Base-by-base conservation (phyloP, 2,329 filamentous ascomycete genomes). In the Aspergillus sp. region DNA sequence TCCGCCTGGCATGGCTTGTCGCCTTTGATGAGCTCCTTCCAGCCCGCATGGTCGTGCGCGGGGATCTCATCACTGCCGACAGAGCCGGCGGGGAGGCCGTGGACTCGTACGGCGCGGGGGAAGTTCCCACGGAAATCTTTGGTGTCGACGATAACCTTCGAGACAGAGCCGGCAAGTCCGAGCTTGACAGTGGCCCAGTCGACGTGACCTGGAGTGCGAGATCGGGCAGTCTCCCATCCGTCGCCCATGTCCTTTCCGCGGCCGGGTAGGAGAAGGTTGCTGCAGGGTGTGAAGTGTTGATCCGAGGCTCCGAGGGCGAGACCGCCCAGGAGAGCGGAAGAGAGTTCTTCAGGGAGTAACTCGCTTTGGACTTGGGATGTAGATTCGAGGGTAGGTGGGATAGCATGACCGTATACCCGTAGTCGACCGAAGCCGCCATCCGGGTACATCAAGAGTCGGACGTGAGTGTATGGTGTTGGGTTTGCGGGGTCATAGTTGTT, bases 91-190 rank as follows among this genome's bases (percentile, higher is more conserved):
- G 66, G 62, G 46, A 75, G 64, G 1, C 72, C 76, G 55, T 77
- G 73, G 11, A 78, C 75, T 15, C 71, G 68, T 35, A 78, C 70
- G 3, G 70, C 70, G 5, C 73, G 69, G 2, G 76, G 76, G 60
- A 77, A 78, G 57, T 78, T 78, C 1, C 76, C 76, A n/a, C 76
- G 67, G 63, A 78, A 78, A 54, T 78, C 76, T 61, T 78, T 78
- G 3, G 76, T 78, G 55, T 78, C 76, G 45, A 78, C 74, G 9
- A 78, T 70, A 2, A 78, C 66, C 60, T 68, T 73, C 15, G 67
- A 65, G 11, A 77, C 72, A 3, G 67, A 69, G 1, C 74, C 76
- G n/a, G 69, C 67, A 17, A 78, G 54, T 8, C 76, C 76, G 25
- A 78, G 66, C 56, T 70, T 69, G 53, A 76, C 59, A 55, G 77